Evolutionary conservation across 2,329 filamentous ascomycete species (phyloP), one percentile per base, ranked within the genome.

Genomic region (Torrubiellomyces zombiae): DNA sequence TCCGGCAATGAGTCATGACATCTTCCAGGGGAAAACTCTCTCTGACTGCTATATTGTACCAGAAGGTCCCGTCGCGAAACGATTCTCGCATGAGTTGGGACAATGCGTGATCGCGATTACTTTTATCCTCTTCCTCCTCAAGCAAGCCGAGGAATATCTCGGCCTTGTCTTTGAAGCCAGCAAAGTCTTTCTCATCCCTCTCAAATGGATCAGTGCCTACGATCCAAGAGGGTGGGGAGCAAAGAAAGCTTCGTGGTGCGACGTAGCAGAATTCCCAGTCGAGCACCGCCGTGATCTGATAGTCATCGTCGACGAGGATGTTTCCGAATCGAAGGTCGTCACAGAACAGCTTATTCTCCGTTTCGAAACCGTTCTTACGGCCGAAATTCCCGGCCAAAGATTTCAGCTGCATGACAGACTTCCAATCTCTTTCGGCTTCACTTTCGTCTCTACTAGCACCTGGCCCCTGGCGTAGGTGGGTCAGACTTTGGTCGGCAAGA

Each of bases 211-310:
- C 25, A 22, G 13, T 27, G 18, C 19, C 25, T 27, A 27, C 23
- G 14, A 27, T 14, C 25, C 25, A 27, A 27, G 25, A 21, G 9
- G 25, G 25, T n/a, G 25, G 25, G 12, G 25, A 27, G 15, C 20
- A 23, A 15, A 22, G 25, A 14, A 27, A 27, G 18, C 18, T 27
- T 10, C 18, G 25, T 10, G 25, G 25, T 19, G 25, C 25, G 19
- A 27, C 25, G 15, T 27, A 27, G 14, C 25, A 22, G 14, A 27
- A 27, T 22, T 27, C 25, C 19, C 25, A 27, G 25, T 27, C 25
- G n/a, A 22, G 25, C 19, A 27, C 25, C 9, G 25, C 25, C 9
- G 23, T 20, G 13, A 27, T 27, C 17, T 20, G 25, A 22, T 27
- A 27, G 16, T 19, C 21, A 21, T 27, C 25, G 25, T 27, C 20